phyloP scores from a whole-genome alignment of 768 basidiomycete species.

The Tulasnella sp. region DNA sequence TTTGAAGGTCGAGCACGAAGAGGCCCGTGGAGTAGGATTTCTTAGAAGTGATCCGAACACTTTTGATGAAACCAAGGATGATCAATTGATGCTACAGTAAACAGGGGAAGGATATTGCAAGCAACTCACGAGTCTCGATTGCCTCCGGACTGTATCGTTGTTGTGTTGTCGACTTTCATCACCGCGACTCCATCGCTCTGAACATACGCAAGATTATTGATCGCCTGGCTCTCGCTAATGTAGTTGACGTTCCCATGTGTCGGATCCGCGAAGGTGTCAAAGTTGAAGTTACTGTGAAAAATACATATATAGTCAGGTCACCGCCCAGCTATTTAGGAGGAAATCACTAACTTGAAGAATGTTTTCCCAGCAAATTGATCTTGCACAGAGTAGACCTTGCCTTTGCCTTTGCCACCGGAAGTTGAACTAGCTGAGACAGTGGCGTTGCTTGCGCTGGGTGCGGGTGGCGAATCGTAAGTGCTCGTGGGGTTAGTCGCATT shows the following conservation, averaged over 20 bases:
- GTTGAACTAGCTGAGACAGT: too few species aligned
- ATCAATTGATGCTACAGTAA: conserved; percentile 3
- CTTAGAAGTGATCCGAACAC: conserved; percentile 56
- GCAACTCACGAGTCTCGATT: conserved; percentile 42
- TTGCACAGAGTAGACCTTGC: conserved; percentile 28
- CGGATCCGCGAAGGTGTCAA: conserved; percentile 52
- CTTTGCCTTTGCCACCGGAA: neutral
- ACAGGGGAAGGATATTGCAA: neutral
- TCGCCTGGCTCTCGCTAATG: conserved; percentile 37
- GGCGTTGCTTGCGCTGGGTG: too few species aligned
- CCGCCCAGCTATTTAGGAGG: neutral
- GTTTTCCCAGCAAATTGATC: conserved; percentile 39
- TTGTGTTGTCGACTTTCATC: conserved; percentile 51
- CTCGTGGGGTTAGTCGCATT: too few species aligned
- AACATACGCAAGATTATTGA: conserved; percentile 49
- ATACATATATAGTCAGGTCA: neutral
- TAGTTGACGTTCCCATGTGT: conserved; percentile 62
- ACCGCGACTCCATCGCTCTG: conserved; percentile 45
- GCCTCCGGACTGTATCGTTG: conserved; percentile 37
- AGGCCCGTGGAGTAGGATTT: conserved; percentile 54
- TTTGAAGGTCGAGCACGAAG: conserved; percentile 59
- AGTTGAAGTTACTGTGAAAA: conserved; percentile 49
- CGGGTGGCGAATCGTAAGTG: too few species aligned
- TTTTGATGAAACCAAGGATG: conserved; percentile 22
- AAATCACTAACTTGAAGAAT: conserved; percentile 46